Base-by-base conservation (phyloP, 352 stramenopile genomes). In the Pythium myriotylum region DNA sequence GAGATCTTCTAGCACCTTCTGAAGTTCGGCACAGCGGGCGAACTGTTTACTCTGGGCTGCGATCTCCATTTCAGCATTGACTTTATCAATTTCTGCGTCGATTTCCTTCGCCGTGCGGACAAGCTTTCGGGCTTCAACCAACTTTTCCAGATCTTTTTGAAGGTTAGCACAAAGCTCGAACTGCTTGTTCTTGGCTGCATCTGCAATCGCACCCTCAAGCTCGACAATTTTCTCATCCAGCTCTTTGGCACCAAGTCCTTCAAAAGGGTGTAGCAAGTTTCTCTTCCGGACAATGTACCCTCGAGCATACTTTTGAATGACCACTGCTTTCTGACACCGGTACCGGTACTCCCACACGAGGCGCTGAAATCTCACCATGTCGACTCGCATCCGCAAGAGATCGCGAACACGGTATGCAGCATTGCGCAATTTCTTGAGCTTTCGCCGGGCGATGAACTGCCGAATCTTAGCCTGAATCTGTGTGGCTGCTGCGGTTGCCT, bases 41-140 rank as follows among this genome's bases (percentile, higher is more conserved):
- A 94, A 96, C 62, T 95, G 80, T 48, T 96, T 96, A 45, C 73
- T 79, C 49, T 72, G 63, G 4, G 84, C 86, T 8, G 86, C 82
- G 4, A 67, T 52, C 19, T 95, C 88, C 85, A 96, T 93, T 20
- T 92, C 85, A 2, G 69, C 61, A 42, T 92, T 89, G 16, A 95
- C 24, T 41, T 80, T 82, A 22, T 76, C 75, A 35, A 95, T 96
- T 51, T 90, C 86, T 4, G 65, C 65, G 45, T 96, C 88, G 35
- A 96, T 79, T 54, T 96, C 86, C 57, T 96, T 95, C 0, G 84
- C 79, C 0, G 86, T 96, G n/a, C 86, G 85, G 8, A 95, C 84
- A 49, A 86, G 87, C 63, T 92, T 92, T 17, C 85, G 82, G 8
- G 84, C 86, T 17, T 94, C 84, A 0, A 95, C 77, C 27, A 93